Evolutionary conservation across 768 basidiomycete species (phyloP), one percentile per base, ranked within the genome.

Genomic region (Pisolithus microcarpus): DNA sequence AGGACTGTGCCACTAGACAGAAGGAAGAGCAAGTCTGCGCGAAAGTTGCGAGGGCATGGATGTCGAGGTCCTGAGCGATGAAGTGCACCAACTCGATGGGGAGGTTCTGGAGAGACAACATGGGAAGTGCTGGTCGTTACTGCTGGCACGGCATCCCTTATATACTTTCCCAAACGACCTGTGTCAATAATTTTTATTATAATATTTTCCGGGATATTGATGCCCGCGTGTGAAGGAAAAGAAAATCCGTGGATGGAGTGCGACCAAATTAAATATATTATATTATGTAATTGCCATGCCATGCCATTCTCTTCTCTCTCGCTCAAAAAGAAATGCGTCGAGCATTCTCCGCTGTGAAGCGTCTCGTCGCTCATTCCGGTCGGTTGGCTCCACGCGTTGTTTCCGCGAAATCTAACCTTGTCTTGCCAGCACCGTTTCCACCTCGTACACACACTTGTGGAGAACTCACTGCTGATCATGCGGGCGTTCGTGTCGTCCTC

Each of bases 71-170:
- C 38, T 60, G 68, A 68, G 67, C 66, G 63, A 87, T 65, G 64
- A 65, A 61, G 68, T 81, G 77, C 57, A 85, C 59, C 58, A 88
- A 78, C 59, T 90, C 87, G 42, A 66, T 55, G 47, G 87, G 86
- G 45, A 87, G 72, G 31, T 54, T 57, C 42, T 66, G 55, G 55
- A 79, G 61, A 56, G 72, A 70, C 79, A 80, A 70, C 79, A 80
- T 78, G 63, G 64, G 44, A 47, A 55, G 15, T 38, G 54, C 34
- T 26, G 46, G 51, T 43, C 21, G 36, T 40, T 44, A 19, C 31
- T 43, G 43, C 39, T 43, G 23, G 21, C 21, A 23, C 21, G 21
- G 21, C 21, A 4, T 23, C 21, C 54, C 49, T 56, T 56, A 54
- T 57, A 34, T 34, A 57, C n/a, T n/a, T n/a, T n/a, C n/a, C n/a